Base-by-base conservation (phyloP, 805 yeast species). In the Candida caryicola region DNA sequence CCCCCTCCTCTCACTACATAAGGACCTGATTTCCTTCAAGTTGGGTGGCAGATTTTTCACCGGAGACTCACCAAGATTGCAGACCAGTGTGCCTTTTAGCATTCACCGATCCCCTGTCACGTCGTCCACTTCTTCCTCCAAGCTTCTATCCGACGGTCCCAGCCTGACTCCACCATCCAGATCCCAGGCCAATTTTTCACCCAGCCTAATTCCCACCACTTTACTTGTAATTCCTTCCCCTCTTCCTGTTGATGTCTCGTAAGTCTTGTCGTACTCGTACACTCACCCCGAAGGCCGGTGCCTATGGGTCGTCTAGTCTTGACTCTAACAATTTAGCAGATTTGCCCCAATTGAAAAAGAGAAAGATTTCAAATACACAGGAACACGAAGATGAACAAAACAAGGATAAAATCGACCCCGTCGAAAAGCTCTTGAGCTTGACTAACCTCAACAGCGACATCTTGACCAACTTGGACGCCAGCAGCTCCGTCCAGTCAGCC, bases 371-470 rank as follows among this genome's bases (percentile, higher is more conserved):
- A 7, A 26, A 29, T 23, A 28, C 23, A 17, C 31, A 37, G 28
- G 34, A 21, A 34, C 43, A 41, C 39, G 39, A 34, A 33, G 37
- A 35, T 23, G 40, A 38, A 31, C 35, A 21, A 35, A 45, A 48
- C n/a, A 46, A 50, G 21, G 69, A 66, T 42, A 62, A 51, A 37
- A 58, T 67, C 18, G 74, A 69, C 45, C 74, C 73, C 4, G 71
- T 69, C 36, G 71, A 68, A 46, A 66, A 58, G 43, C 55, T 69
- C 25, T 52, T 68, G 34, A 60, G 68, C 39, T 59, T 65, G 37
- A 55, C 68, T 8, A 60, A 51, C 36, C 40, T 50, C 17, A 54
- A 61, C 39, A 53, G 48, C 26, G 71, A 64, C 42, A 57, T 62
- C 28, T 53, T 64, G 36, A 50, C 54, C 37, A 52, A 53, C 31